These are phyloP conservation scores for Chrysanthemum lavandulifolium DNA, from an alignment of 129 eudicot species.

Conservation along the genomic window DNA sequence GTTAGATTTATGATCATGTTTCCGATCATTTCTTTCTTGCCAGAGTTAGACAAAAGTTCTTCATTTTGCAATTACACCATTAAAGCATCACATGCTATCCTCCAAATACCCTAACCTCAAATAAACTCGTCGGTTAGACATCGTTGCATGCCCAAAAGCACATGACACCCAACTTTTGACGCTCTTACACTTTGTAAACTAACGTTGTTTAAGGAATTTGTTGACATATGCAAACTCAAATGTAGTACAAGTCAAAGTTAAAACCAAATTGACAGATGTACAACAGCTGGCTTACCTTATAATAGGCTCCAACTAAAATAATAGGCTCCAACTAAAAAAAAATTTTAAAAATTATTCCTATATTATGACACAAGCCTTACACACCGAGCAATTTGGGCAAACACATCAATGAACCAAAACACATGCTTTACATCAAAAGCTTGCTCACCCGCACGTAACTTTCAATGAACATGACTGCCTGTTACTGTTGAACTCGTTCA, in stretches of 20 bases:
- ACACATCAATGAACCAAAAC: neutral
- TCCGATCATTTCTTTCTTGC: constrained; percentile 6
- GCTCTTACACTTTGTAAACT: constrained; percentile 9
- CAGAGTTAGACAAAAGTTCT: neutral
- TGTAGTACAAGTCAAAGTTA: constrained; percentile 3
- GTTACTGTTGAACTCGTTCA: neutral
- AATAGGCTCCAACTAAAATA: neutral
- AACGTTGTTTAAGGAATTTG: neutral
- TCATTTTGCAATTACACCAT: neutral
- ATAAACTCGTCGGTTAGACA: neutral
- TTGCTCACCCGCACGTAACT: neutral
- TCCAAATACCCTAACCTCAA: constrained; percentile 3
- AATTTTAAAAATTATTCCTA: neutral
- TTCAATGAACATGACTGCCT: neutral
- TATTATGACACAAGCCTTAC: no score
- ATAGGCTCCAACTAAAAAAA: neutral
- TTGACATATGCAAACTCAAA: neutral
- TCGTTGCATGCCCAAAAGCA: constrained; percentile 1
- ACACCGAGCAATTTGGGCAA: no score
- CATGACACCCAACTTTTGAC: neutral
- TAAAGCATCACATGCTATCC: constrained; percentile 8
- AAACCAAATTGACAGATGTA: constrained; percentile 15
- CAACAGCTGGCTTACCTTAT: neutral
- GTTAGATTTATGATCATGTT: neutral
- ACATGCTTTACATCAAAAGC: neutral